Evolutionary conservation across 23 red algal species (phyloP), one percentile per base, ranked within the genome.

Genomic region (Gracilariopsis chorda): DNA sequence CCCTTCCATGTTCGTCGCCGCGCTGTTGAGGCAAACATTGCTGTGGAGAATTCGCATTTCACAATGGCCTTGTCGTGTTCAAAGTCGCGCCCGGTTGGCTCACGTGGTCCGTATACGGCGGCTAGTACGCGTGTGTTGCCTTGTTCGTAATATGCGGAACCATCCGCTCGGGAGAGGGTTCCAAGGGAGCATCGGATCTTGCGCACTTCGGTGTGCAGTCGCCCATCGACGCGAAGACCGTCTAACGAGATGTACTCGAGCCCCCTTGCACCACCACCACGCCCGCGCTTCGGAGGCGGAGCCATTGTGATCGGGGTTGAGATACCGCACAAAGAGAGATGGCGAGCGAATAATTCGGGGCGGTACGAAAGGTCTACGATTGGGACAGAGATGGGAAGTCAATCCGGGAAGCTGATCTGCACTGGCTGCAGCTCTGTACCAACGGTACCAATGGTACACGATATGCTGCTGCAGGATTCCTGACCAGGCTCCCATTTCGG

Each of bases 61-160:
- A 91, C 77, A 16, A 82, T 44, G 36, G 77, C 75, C 16, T 42
- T 37, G 45, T 91, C 75, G 48, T 43, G 60, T 8, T 80, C 51
- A 43, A 72, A 37, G 34, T 69, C 43, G 27, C 75, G 53, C 7
- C 57, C 65, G 5, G 49, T 61, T 25, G 75, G 63, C 37, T 99
- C 97, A 14, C 83, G 93, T 9, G 97, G 96, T 3, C 97, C 97
- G 79, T 94, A 94, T 49, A 99, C 97, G 32, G 97, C 84, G 37
- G 93, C 97, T n/a, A 99, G 91, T 35, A 99, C 97, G 52, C 83
- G 64, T 10, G 97, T 99, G 73, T 96, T 87, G 16, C 97, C 93
- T 58, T 94, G 90, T 36, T 84, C 92, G 61, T 94, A 82, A 62
- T 84, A 90, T 4, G 90, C 93, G 24, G 51, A 83, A 14, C 96